Evolutionary conservation across 352 stramenopile genomes (phyloP).

Genomic region (Discostella stelligera): DNA sequence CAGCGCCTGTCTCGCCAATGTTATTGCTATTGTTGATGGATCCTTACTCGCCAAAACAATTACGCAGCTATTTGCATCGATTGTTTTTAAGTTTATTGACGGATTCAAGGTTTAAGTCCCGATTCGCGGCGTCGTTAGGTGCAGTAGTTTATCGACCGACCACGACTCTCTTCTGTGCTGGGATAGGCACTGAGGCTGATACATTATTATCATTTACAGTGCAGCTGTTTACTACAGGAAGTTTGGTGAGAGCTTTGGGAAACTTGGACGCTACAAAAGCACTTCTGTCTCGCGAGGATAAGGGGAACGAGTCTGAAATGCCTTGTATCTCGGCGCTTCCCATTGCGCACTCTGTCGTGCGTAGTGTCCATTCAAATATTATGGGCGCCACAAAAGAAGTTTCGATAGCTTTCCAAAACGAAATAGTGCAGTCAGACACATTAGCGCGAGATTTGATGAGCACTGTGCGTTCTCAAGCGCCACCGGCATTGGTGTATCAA

Average conservation of each 20-base stretch:
- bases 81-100: constrained; percentile 93
- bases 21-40: constrained; percentile 90
- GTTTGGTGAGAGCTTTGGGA: constrained; percentile 77
- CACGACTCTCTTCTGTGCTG: constrained; percentile 82
- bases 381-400: constrained; percentile 79
- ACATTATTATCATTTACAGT: constrained; percentile 81
- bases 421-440: constrained; percentile 4
- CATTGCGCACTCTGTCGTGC: constrained; percentile 75
- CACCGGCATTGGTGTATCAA: constrained; percentile 67
- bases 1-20: constrained; percentile 65
- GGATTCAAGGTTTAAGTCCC: constrained; percentile 91
- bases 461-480: constrained; percentile 10
- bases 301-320: constrained; percentile 30
- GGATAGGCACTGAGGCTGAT: constrained; percentile 80
- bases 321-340: constrained; percentile 71
- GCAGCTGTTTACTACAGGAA: constrained; percentile 83
- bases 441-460: constrained; percentile 5
- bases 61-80: constrained; percentile 89
- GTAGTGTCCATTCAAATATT: constrained; percentile 82
- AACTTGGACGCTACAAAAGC: constrained; percentile 66
- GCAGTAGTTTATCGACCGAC: constrained; percentile 73
- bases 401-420: constrained; percentile 66
- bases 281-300: constrained; percentile 62
- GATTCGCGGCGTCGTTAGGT: constrained; percentile 84
- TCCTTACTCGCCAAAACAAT: constrained; percentile 92